A percentile compares a stretch with the other conserved stretches of the same genome.
Conservation (phyloP, 2,329 filamentous ascomycete genomes). For the Gaeumannomyces sp. region DNA sequence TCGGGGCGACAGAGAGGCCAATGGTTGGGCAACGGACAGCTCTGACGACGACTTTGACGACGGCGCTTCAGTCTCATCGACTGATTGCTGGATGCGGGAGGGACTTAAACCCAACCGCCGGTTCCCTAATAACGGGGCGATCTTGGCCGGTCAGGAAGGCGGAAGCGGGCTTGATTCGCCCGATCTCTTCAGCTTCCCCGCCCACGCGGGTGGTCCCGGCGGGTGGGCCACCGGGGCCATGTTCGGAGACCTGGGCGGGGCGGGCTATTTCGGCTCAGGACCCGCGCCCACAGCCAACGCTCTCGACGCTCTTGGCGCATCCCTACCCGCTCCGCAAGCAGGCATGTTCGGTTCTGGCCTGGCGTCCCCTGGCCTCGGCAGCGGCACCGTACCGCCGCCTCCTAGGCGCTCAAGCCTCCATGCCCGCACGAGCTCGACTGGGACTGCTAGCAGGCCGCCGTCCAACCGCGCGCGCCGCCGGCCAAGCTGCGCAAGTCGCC, state of each 20-base stretch:
- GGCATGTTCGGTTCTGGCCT: slow-evolving; percentile 30
- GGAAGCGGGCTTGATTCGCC: slow-evolving; percentile 33
- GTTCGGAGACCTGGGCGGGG: slow-evolving; percentile 35
- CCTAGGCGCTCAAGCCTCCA: slow-evolving; percentile 50
- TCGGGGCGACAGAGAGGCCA: slow-evolving; percentile 23
- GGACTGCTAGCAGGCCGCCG: slow-evolving; percentile 14
- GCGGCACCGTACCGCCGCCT: slow-evolving; percentile 34
- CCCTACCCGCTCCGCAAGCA: slow-evolving; percentile 36
- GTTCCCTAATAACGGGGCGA: slow-evolving; percentile 12
- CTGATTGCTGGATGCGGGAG: slow-evolving; percentile 54
- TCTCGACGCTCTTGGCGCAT: slow-evolving; percentile 39
- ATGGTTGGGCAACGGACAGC: slow-evolving; percentile 40
- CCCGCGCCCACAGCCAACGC: slow-evolving; percentile 26
- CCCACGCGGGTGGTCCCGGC: slow-evolving; percentile 24
- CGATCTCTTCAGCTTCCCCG: slow-evolving; percentile 49
- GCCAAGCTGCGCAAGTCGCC: slow-evolving; percentile 22
- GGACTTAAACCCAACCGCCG: slow-evolving; percentile 36
- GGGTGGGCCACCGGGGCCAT: slow-evolving; percentile 43
- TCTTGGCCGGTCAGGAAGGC: not conserved
- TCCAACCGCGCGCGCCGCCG: slow-evolving; percentile 14
- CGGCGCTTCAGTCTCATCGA: slow-evolving; percentile 42
- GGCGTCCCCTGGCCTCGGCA: slow-evolving; percentile 20
- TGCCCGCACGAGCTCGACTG: slow-evolving; percentile 33
- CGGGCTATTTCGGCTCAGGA: slow-evolving; percentile 24
- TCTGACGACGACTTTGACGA: slow-evolving; percentile 33